A percentile compares a stretch with the other conserved stretches of the same genome.
phyloP scores from a whole-genome alignment of 768 basidiomycete species.

The Fomitopsis pulvina region DNA sequence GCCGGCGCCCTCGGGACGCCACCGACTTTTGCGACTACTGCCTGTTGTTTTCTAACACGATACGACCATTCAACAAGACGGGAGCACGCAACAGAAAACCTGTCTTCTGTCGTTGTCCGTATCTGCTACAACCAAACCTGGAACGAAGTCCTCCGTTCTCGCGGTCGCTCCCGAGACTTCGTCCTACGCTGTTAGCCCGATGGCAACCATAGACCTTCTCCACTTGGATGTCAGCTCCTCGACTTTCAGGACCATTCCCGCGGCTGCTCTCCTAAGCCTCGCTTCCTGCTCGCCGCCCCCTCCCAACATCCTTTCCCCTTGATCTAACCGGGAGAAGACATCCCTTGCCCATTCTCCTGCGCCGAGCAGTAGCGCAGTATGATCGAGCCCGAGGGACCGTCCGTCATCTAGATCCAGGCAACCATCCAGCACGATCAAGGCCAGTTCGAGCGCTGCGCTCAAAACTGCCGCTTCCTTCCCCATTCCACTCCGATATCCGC shows the following conservation, averaged over 20 bases:
- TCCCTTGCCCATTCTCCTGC: slow-evolving; percentile 75
- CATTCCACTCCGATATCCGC: slow-evolving; percentile 10
- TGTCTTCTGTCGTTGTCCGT: no score
- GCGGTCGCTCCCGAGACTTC: slow-evolving; percentile 19
- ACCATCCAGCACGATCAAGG: slow-evolving; percentile 69
- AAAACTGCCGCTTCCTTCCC: slow-evolving; percentile 69
- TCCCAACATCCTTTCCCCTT: slow-evolving; percentile 53
- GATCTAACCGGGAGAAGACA: slow-evolving; percentile 59
- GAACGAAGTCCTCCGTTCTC: slow-evolving; percentile 26
- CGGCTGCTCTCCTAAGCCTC: slow-evolving; percentile 60
- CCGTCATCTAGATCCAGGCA: slow-evolving; percentile 75
- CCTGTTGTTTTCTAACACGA: no score
- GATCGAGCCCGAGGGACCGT: slow-evolving; percentile 64
- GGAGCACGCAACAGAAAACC: background rate
- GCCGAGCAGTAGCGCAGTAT: slow-evolving; percentile 62
- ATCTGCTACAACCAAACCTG: background rate
- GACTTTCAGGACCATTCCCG: slow-evolving; percentile 76
- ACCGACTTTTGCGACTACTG: no score
- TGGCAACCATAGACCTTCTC: slow-evolving; percentile 57
- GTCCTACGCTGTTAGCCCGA: slow-evolving; percentile 5
- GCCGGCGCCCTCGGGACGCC: no score
- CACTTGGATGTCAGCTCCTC: slow-evolving; percentile 65
- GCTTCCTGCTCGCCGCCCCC: slow-evolving; percentile 61
- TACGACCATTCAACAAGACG: no score
- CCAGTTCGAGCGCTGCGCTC: slow-evolving; percentile 69